phyloP scores from a whole-genome alignment of 164 flowering plant genomes.

The Aristolochia fimbriata region DNA sequence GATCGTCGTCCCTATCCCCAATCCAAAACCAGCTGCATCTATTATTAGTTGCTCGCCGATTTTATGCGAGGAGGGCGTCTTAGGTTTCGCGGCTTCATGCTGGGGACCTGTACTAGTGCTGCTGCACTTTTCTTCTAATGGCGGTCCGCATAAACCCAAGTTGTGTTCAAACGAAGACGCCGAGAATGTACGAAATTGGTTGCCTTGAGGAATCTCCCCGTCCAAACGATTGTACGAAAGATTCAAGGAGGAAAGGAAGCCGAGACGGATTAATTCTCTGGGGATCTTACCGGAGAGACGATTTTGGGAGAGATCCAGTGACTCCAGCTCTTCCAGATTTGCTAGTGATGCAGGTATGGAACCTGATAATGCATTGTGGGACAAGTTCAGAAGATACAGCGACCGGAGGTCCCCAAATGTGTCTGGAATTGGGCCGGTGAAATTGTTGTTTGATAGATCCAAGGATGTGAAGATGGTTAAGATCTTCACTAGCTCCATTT shows the following conservation, averaged over 20 bases:
- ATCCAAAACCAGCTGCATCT: background rate
- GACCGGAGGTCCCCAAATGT: background rate
- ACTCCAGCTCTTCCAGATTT: constrained; percentile 2
- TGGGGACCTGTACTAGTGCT: too few relatives aligned
- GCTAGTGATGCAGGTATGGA: constrained; percentile 6
- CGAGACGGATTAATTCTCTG: background rate
- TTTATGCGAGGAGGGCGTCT: background rate
- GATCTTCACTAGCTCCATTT: constrained; percentile 2
- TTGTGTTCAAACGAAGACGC: constrained; percentile 7
- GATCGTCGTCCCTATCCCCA: background rate
- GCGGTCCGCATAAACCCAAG: constrained; percentile 9
- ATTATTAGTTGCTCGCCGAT: background rate
- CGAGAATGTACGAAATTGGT: constrained; percentile 10
- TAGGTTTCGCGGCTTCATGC: too few relatives aligned
- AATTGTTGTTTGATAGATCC: constrained; percentile 10
- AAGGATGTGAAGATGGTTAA: constrained; percentile 2
- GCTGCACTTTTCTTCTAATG: constrained; percentile 1
- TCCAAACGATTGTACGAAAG: constrained; percentile 8
- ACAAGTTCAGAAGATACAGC: constrained; percentile 3
- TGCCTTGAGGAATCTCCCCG: constrained; percentile 8
- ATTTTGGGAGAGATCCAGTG: constrained; percentile 11
- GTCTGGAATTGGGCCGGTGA: constrained; percentile 5
- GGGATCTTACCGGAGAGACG: constrained; percentile 9
- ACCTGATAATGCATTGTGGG: constrained; percentile 2
- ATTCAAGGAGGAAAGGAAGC: constrained; percentile 8